A percentile compares a stretch with the other conserved stretches of the same genome.
These are phyloP conservation scores for Rosellinia necatrix DNA, from an alignment of 2,329 filamentous ascomycete genomes.

Conservation along the genomic window DNA sequence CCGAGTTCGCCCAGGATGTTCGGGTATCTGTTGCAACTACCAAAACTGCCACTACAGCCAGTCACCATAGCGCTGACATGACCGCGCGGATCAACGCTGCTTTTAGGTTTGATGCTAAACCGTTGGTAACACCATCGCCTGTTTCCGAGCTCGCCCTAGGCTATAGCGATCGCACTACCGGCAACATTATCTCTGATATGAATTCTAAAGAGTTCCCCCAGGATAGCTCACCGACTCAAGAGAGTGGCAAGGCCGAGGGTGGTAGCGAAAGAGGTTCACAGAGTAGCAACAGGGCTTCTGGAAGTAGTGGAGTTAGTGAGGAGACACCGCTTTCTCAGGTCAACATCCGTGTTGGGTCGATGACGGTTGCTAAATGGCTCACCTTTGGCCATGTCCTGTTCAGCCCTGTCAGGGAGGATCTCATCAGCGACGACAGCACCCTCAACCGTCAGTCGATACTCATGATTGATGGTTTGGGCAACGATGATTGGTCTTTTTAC, in stretches of 20 bases:
- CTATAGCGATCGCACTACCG: conserved; percentile 46
- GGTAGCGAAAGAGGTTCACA: conserved; percentile 46
- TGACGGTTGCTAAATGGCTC: conserved; percentile 87
- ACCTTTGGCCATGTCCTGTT: conserved; percentile 84
- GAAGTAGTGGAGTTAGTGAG: conserved; percentile 54
- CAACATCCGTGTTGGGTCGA: conserved; percentile 77
- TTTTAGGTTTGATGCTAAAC: conserved; percentile 47
- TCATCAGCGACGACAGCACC: conserved; percentile 56
- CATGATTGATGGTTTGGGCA: conserved; percentile 83
- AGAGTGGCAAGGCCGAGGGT: conserved; percentile 28
- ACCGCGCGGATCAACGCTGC: conserved; percentile 56
- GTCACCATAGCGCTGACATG: conserved; percentile 60
- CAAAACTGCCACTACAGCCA: conserved; percentile 49
- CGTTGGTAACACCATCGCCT: conserved; percentile 50
- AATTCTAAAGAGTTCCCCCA: conserved; percentile 29
- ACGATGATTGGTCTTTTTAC: conserved; percentile 87
- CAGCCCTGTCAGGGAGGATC: conserved; percentile 75
- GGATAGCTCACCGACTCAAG: conserved; percentile 42
- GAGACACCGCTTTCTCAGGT: conserved; percentile 70
- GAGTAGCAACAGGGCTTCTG: conserved; percentile 45
- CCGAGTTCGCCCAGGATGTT: conserved; percentile 36
- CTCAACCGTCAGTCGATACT: conserved; percentile 68
- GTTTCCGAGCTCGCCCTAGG: conserved; percentile 49
- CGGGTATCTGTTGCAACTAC: conserved; percentile 42
- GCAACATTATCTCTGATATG: conserved; percentile 29